Percentiles rank a stretch among this genome's conserved stretches.
These are phyloP conservation scores for Arthromyces matolae DNA, from an alignment of 768 basidiomycete species.

Conservation along the genomic window DNA sequence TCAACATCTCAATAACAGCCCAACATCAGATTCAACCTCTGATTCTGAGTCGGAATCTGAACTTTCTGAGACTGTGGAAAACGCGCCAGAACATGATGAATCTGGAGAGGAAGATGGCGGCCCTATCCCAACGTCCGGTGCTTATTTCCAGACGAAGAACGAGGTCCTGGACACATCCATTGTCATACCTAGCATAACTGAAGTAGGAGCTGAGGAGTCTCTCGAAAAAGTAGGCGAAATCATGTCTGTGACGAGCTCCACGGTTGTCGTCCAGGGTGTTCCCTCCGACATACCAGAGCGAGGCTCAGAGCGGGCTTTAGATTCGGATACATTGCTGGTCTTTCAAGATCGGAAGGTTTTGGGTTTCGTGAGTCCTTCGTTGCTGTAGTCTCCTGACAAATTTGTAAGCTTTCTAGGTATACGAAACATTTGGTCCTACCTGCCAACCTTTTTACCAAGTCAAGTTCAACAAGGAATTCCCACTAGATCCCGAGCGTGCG, in stretches of 20 bases:
- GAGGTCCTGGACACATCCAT: slow-evolving; percentile 61
- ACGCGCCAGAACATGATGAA: slow-evolving; percentile 26
- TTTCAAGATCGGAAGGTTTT: slow-evolving; percentile 87
- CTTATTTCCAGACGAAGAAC: slow-evolving; percentile 64
- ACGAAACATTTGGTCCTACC: slow-evolving; percentile 95
- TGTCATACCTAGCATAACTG: slow-evolving; percentile 56
- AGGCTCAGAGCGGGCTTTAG: slow-evolving; percentile 64
- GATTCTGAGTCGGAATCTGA: slow-evolving; percentile 35
- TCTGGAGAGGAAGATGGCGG: slow-evolving; percentile 54
- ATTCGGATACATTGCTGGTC: slow-evolving; percentile 87
- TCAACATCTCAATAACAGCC: slow-evolving; percentile 13
- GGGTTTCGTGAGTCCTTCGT: slow-evolving; percentile 72
- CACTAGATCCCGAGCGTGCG: slow-evolving; percentile 56
- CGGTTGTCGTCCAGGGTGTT: slow-evolving; percentile 70
- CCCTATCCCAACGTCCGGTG: slow-evolving; percentile 31
- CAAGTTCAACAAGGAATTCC: slow-evolving; percentile 66
- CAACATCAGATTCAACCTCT: slow-evolving; percentile 16
- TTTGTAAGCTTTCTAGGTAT: slow-evolving; percentile 44
- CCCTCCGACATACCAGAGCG: slow-evolving; percentile 39
- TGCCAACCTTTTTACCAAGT: slow-evolving; percentile 87
- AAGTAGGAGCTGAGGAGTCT: slow-evolving; percentile 58
- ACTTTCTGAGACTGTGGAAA: slow-evolving; percentile 15
- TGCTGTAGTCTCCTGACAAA: neutral
- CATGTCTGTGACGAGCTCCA: slow-evolving; percentile 66
- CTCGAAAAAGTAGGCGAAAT: slow-evolving; percentile 79